Percentiles rank a stretch among this genome's conserved stretches.
phyloP scores from a whole-genome alignment of 805 yeast genomes.

The Kodamaea fukazawae region DNA sequence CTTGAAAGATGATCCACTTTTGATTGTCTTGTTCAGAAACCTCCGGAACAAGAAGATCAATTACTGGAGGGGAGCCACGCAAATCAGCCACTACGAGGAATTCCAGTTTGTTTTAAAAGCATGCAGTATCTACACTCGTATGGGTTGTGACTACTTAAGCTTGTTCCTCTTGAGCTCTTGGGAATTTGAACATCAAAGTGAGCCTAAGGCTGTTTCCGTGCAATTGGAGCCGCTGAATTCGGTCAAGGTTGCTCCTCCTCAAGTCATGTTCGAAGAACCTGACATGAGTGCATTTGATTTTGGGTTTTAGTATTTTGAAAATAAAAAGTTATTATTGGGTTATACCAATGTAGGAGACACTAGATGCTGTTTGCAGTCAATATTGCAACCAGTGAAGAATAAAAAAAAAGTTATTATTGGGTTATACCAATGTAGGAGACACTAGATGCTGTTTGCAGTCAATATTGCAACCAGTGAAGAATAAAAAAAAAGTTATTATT shows the following conservation, averaged over 20 bases:
- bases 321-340: neutral
- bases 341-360: neutral
- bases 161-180: conserved; percentile 62
- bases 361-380: too few relatives aligned
- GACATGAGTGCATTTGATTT: conserved; percentile 74
- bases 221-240: neutral
- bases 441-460: too few relatives aligned
- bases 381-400: too few relatives aligned
- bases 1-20: conserved; percentile 77
- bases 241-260: conserved; percentile 39
- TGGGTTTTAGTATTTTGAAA: conserved; percentile 17
- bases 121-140: conserved; percentile 66
- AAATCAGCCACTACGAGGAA: conserved; percentile 48
- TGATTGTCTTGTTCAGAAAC: conserved; percentile 61
- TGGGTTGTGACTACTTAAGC: conserved; percentile 89
- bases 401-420: too few relatives aligned
- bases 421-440: too few relatives aligned
- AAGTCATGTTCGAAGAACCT: conserved; percentile 62
- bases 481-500: too few relatives aligned
- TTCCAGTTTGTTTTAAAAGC: conserved; percentile 60
- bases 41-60: conserved; percentile 53
- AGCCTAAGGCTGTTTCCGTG: neutral
- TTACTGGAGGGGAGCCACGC: conserved; percentile 49
- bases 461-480: too few relatives aligned
- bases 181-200: conserved; percentile 44